These are phyloP conservation scores for Cordyceps cicadae DNA, from an alignment of 2,329 filamentous ascomycete genomes.

Conservation along the genomic window DNA sequence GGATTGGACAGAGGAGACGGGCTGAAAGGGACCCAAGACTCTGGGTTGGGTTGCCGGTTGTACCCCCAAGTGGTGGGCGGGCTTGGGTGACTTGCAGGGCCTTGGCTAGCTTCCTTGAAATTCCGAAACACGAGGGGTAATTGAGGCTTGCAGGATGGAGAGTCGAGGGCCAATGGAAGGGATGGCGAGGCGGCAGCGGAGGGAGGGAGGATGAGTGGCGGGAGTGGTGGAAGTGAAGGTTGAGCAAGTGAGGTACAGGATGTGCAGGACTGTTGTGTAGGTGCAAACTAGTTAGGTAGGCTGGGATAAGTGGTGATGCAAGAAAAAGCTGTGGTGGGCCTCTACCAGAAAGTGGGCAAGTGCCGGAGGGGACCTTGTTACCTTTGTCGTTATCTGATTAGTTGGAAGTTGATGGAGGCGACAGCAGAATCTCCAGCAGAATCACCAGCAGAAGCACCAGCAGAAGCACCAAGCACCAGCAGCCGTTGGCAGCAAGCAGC, in stretches of 20 bases:
- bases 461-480: no score
- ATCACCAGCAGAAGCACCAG: no score
- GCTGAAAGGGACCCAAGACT: constrained; percentile 1
- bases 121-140: constrained; percentile 7
- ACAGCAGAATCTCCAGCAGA: no score
- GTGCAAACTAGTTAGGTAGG: no score
- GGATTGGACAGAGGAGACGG: neutral
- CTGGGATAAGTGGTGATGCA: no score
- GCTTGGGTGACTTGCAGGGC: neutral
- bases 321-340: neutral
- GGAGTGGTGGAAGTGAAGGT: neutral
- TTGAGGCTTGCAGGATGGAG: constrained; percentile 4
- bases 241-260: no score
- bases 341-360: no score
- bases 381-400: neutral
- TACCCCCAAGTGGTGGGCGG: neutral
- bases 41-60: constrained; percentile 3
- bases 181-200: neutral
- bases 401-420: neutral
- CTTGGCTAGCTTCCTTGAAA: neutral
- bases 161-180: constrained; percentile 1
- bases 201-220: neutral
- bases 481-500: no score
- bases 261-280: no score
- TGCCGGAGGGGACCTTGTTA: no score